phyloP scores from a whole-genome alignment of 768 basidiomycete genomes.

The Leccinum uliginosum region DNA sequence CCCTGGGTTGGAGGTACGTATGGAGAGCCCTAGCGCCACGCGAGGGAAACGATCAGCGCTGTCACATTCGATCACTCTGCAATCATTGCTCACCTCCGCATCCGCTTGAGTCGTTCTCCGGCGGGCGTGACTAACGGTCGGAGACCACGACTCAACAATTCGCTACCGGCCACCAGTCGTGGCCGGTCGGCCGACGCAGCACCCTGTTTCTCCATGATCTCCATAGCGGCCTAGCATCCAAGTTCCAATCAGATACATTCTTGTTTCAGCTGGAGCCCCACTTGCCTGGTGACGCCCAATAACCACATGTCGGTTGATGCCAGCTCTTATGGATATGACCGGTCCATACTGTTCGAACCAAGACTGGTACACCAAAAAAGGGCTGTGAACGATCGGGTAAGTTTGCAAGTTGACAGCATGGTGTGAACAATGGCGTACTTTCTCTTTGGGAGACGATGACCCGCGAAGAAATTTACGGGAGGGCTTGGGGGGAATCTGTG shows the following conservation, averaged over 20 bases:
- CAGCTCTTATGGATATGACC: slow-evolving; percentile 48
- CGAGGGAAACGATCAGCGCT: too few relatives aligned
- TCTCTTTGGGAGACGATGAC: slow-evolving; percentile 1
- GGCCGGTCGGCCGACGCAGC: slow-evolving; percentile 15
- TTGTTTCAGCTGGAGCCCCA: background rate
- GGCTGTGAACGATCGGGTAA: background rate
- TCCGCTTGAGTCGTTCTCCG: slow-evolving; percentile 50
- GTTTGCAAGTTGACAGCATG: background rate
- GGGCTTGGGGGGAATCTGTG: slow-evolving; percentile 6
- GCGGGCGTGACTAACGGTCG: slow-evolving; percentile 43
- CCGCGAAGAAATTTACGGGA: background rate
- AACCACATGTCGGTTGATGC: slow-evolving; percentile 19
- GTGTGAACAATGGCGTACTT: background rate
- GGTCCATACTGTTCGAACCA: slow-evolving; percentile 58
- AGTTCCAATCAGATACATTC: background rate
- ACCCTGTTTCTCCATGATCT: slow-evolving; percentile 60
- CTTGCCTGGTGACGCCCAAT: slow-evolving; percentile 16
- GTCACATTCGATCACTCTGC: too few relatives aligned
- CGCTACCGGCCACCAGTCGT: slow-evolving; percentile 46
- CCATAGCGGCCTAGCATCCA: slow-evolving; percentile 43
- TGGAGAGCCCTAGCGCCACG: slow-evolving; percentile 43
- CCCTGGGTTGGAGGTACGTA: slow-evolving; percentile 47
- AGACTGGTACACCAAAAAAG: slow-evolving; percentile 34
- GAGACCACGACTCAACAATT: slow-evolving; percentile 51
- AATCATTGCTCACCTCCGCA: slow-evolving; percentile 39